These are phyloP conservation scores for Suillus discolor DNA, from an alignment of 768 basidiomycete species.

Conservation along the genomic window DNA sequence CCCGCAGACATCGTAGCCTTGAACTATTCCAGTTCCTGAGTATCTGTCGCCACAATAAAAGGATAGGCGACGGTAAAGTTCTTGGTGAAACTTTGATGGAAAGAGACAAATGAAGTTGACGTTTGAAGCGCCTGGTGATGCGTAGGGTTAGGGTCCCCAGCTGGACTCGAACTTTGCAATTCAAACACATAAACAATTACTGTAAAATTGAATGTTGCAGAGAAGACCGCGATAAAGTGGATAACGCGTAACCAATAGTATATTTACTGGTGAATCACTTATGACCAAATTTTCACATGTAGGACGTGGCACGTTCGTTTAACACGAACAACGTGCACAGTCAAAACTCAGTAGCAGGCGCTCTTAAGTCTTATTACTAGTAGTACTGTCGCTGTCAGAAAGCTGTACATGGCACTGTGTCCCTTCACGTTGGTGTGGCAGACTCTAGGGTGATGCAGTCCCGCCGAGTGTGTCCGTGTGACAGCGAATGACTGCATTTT, in stretches of 20 bases:
- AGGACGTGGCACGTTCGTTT: not conserved
- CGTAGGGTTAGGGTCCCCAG: not conserved
- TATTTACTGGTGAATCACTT: no score
- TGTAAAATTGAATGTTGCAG: no score
- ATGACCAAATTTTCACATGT: not conserved
- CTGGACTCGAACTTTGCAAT: no score
- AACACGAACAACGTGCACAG: not conserved
- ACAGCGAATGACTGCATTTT: no score
- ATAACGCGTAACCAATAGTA: no score
- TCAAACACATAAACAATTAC: no score
- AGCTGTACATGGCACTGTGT: not conserved
- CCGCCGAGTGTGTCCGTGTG: not conserved
- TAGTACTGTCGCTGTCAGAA: not conserved
- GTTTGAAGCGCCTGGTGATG: not conserved
- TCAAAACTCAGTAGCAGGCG: not conserved
- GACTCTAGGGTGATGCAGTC: not conserved
- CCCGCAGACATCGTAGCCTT: constrained; percentile 6
- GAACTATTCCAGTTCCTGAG: not conserved
- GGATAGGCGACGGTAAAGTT: not conserved
- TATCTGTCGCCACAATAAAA: not conserved
- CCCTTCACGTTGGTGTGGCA: not conserved
- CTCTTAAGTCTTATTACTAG: not conserved
- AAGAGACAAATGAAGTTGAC: not conserved
- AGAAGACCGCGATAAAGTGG: no score
- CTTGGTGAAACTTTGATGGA: not conserved